These are phyloP conservation scores for Arabidopsis hybrid DNA, from an alignment of 441 rosid genomes.

Conservation along the genomic window DNA sequence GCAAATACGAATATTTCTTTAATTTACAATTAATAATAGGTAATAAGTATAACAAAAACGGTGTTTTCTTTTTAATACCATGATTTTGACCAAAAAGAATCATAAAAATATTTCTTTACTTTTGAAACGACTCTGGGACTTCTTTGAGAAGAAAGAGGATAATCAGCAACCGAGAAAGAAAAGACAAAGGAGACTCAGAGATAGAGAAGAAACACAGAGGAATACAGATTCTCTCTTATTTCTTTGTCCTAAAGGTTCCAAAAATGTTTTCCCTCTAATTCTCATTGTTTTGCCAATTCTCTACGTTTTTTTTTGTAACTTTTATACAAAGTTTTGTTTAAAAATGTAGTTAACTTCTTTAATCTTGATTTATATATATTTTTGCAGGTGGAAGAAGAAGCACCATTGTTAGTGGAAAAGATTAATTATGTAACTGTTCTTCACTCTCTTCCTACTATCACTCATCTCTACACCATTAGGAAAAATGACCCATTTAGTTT, in stretches of 20 bases:
- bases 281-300: background rate
- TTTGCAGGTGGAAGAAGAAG: background rate
- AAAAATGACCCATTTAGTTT: background rate
- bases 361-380: background rate
- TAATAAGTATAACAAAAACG: background rate
- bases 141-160: background rate
- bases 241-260: slow-evolving; percentile 20
- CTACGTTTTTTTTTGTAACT: background rate
- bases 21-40: background rate
- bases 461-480: slow-evolving; percentile 7
- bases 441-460: background rate
- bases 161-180: background rate
- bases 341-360: background rate
- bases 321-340: background rate
- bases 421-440: background rate
- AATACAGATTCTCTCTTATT: background rate
- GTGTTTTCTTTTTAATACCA: background rate
- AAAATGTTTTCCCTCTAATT: background rate
- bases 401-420: background rate
- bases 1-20: background rate
- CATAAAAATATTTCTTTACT: background rate
- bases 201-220: background rate
- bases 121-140: slow-evolving; percentile 4
- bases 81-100: background rate
- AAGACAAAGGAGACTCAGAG: background rate